Base-by-base conservation (phyloP, 2,329 filamentous ascomycete genomes). In the Fusarium burgessii region DNA sequence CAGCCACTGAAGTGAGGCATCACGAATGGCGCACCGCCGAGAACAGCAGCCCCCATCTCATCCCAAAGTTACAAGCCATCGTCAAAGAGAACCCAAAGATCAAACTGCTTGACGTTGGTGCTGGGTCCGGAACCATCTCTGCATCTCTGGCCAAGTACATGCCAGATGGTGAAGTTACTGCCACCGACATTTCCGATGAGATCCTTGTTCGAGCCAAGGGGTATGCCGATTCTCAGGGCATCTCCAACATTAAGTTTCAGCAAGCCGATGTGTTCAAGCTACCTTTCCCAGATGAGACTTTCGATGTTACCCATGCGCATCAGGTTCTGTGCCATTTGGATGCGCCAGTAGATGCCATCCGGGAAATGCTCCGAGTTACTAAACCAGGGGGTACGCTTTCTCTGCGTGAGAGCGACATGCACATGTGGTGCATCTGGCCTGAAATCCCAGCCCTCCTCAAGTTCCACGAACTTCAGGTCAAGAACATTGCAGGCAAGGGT, bases 51-150 rank as follows among this genome's bases (percentile, higher is more conserved):
- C 74, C 76, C n/a, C 82, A 84, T 71, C 76, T 86, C 2, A 59
- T 86, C 2, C 81, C 82, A 1, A 75, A 81, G 56, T 78, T 87
- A 41, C 54, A 73, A 23, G 35, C 69, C 18, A 61, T 71, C 18
- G 73, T 33, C 2, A 55, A 56, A 14, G 49, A 55, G 1, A 80
- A 81, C n/a, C 75, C 79, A 9, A 68, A 77, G 1, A 75, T 83
- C 47, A 76, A 73, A 33, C 76, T 87, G 25, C 80, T 87, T 40
- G 85, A 87, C 54, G 80, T 86, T 13, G 85, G 85, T 43, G 84
- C 84, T 59, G 85, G 85, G 0, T 83, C 85, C 1, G 85, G 84
- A 5, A 85, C 82, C 33, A 86, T 87, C 72, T 84, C 84, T 7
- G 77, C 78, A 0, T 82, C 81, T 11, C 75, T 87, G 42, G 81